Evolutionary conservation across 352 stramenopile species (phyloP).

Genomic region (Phytopythium aichiense): DNA sequence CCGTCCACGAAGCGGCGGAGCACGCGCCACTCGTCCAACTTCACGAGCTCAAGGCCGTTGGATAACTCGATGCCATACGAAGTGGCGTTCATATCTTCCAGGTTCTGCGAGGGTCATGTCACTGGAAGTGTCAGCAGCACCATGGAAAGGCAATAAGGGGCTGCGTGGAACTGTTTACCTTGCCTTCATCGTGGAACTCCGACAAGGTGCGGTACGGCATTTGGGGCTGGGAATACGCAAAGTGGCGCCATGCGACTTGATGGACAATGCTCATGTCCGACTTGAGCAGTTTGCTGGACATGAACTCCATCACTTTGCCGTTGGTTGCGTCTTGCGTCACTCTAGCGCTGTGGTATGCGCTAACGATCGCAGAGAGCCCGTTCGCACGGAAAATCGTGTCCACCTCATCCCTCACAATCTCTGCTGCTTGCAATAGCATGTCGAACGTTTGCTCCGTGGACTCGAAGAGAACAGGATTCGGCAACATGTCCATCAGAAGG

Average conservation of each 20-base stretch:
- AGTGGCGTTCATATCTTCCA: not conserved
- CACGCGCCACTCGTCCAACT: constrained; percentile 5
- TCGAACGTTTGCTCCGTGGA: constrained; percentile 6
- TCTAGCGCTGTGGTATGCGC: constrained; percentile 11
- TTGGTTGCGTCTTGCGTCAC: constrained; percentile 10
- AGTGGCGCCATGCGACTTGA: constrained; percentile 20
- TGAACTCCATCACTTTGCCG: constrained; percentile 18
- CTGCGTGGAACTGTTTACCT: not conserved
- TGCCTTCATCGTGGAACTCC: constrained; percentile 2
- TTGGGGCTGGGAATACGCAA: constrained; percentile 1
- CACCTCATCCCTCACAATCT: not conserved
- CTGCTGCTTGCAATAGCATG: not conserved
- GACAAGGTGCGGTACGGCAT: constrained; percentile 3
- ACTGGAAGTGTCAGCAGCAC: not conserved
- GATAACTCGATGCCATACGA: not conserved
- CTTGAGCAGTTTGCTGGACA: constrained; percentile 22
- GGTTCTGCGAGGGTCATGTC: not conserved
- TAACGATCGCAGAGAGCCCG: constrained; percentile 7
- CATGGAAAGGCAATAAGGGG: too few relatives aligned
- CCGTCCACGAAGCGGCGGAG: not conserved
- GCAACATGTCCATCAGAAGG: not conserved
- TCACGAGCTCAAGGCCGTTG: not conserved
- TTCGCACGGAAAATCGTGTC: constrained; percentile 2
- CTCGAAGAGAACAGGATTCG: not conserved
- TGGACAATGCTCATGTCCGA: constrained; percentile 13